phyloP scores from a whole-genome alignment of 768 basidiomycete genomes.

The Mycena venus region DNA sequence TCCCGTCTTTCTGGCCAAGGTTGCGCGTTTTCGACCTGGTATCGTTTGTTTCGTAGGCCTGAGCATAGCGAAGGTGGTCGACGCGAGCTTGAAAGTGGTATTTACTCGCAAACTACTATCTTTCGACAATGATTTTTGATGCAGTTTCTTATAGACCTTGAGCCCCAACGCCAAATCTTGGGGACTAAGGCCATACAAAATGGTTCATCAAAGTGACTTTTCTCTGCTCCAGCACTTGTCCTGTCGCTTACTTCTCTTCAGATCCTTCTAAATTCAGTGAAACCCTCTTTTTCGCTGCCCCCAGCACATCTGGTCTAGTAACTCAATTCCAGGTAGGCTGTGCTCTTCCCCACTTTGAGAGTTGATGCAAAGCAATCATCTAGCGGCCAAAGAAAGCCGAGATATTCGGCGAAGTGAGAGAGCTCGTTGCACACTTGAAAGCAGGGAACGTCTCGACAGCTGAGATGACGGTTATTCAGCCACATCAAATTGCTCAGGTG shows the following conservation, averaged over 20 bases:
- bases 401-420: slow-evolving; percentile 28
- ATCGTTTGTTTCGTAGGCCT: slow-evolving; percentile 87
- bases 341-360: background rate
- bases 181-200: slow-evolving; percentile 65
- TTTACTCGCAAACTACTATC: background rate
- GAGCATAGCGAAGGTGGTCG: slow-evolving; percentile 62
- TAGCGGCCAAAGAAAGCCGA: slow-evolving; percentile 31
- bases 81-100: slow-evolving; percentile 42
- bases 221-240: background rate
- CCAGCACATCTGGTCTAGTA: slow-evolving; percentile 83
- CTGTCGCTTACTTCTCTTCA: background rate
- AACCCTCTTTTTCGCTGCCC: slow-evolving; percentile 82
- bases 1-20: slow-evolving; percentile 70
- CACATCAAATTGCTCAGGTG: slow-evolving; percentile 10
- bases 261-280: slow-evolving; percentile 45
- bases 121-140: background rate
- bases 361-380: background rate
- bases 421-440: slow-evolving; percentile 26
- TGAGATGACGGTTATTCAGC: slow-evolving; percentile 15
- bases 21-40: slow-evolving; percentile 67
- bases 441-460: slow-evolving; percentile 3
- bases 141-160: slow-evolving; percentile 14
- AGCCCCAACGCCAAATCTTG: slow-evolving; percentile 44
- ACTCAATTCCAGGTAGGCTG: slow-evolving; percentile 76
- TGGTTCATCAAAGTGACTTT: slow-evolving; percentile 49